Base-by-base conservation (phyloP, 768 basidiomycete genomes). In the Nidularia pulvinata region DNA sequence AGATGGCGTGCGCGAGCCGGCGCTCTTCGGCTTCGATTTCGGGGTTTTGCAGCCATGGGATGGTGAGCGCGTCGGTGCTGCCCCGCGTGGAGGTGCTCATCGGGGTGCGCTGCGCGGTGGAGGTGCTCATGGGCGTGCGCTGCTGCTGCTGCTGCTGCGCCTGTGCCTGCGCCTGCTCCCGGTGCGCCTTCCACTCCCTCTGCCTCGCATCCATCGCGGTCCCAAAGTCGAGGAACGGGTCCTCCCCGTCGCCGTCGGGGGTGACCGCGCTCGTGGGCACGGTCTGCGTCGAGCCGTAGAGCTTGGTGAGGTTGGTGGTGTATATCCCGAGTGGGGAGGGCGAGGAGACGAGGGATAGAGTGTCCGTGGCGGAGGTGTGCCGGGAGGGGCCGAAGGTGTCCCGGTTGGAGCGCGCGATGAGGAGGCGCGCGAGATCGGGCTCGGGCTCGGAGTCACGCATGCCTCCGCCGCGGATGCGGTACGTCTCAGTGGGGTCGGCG, bases 1-100 rank as follows among this genome's bases (percentile, higher is more conserved):
- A 14, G 55, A 46, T 6, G 48, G 52, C 35, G 53, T 39, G 1
- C 56, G 49, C 13, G 35, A 35, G 37, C 56, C 43, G 1, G 43
- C 34, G 1, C 33, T 44, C 14, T 46, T 30, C 53, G 16, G 54
- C 56, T 32, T 46, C 43, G 16, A 39, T 7, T 7, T 39, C 37
- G n/a, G 37, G 37, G 37, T 39, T n/a, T 7, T 39, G 37, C 37
- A 39, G 37, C 37, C 37, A 39, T 7, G 37, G 37, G n/a, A 39
- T n/a, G n/a, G 37, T n/a, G n/a, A 39, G 37, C 37, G n/a, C 37
- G 37, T 39, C 37, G 37, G 37, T 39, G 37, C 37, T 39, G 9
- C 9, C 37, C 9, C 7, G n/a, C 7, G 37, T 39, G 37, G 37
- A 7, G 7, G 9, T 39, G 9, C 37, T n/a, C 37, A n/a, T n/a